A percentile compares a stretch with the other conserved stretches of the same genome.
Evolutionary conservation across 106 monocot genomes (phyloP).

Genomic region (Phalaenopsis equestris): DNA sequence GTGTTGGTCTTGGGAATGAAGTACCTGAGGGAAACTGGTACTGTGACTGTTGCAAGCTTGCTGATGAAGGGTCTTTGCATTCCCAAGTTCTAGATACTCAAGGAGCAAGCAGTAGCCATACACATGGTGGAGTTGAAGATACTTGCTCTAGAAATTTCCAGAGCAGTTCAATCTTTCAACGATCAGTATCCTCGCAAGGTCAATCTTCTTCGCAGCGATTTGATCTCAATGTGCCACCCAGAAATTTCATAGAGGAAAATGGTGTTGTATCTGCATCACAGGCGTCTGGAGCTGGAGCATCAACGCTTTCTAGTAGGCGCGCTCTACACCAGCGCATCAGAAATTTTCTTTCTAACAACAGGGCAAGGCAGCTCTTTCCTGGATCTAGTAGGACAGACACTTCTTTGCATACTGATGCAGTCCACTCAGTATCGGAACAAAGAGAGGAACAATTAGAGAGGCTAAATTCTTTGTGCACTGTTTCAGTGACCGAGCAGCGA

Average conservation of each 20-base stretch:
- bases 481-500: not conserved
- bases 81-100: constrained; percentile 16
- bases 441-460: constrained; percentile 5
- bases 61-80: constrained; percentile 21
- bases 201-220: constrained; percentile 28
- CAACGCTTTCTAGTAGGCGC: constrained; percentile 57
- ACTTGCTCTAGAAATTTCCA: not conserved
- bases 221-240: constrained; percentile 37
- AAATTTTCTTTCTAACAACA: constrained; percentile 38
- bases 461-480: not conserved
- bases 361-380: constrained; percentile 23
- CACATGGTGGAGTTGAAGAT: not conserved
- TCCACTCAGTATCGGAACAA: constrained; percentile 7
- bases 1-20: constrained; percentile 75
- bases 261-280: constrained; percentile 20
- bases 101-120: constrained; percentile 3
- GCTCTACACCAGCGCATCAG: constrained; percentile 53
- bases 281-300: constrained; percentile 29
- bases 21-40: constrained; percentile 93
- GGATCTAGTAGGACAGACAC: not conserved
- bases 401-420: constrained; percentile 2
- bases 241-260: constrained; percentile 16
- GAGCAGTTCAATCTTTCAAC: constrained; percentile 1
- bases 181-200: constrained; percentile 7
- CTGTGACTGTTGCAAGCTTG: constrained; percentile 55